Conservation (phyloP, 208 protist genomes). For the Tetramitus jugosus region DNA sequence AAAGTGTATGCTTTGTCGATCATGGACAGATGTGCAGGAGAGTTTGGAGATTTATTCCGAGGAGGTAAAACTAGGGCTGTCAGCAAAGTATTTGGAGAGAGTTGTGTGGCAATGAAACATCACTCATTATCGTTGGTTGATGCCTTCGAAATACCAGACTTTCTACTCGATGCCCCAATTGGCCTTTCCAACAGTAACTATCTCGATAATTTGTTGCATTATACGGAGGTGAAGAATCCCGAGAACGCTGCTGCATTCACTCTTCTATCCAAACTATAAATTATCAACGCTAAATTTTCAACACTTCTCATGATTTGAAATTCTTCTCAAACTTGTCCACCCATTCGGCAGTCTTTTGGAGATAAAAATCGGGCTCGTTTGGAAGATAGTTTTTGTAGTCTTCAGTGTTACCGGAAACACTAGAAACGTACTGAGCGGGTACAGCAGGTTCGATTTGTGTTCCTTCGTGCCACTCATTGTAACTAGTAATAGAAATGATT, state of each 20-base stretch:
- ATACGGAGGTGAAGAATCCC: too few species aligned
- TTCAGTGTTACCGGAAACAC: background rate
- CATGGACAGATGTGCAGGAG: background rate
- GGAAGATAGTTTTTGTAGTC: background rate
- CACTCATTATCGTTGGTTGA: conserved; percentile 39
- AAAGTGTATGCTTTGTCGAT: background rate
- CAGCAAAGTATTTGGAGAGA: background rate
- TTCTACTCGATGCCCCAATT: conserved; percentile 1
- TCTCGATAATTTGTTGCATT: too few species aligned
- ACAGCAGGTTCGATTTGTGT: conserved; percentile 51
- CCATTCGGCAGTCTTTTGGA: background rate
- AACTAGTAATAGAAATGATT: conserved; percentile 44
- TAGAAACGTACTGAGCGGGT: background rate
- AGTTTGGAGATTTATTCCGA: background rate
- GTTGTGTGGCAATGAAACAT: conserved; percentile 29
- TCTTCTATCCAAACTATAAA: too few species aligned
- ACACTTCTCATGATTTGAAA: too few species aligned
- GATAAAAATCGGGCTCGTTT: conserved; percentile 7
- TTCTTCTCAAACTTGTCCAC: too few species aligned
- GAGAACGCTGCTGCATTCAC: too few species aligned
- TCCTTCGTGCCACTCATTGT: conserved; percentile 56
- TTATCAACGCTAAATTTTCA: too few species aligned
- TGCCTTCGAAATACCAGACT: conserved; percentile 47
- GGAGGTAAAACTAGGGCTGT: background rate
- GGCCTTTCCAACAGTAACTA: too few species aligned